Percentiles rank a stretch among this genome's conserved stretches.
Conservation (phyloP, 345 rosid genomes). For the Tarenaya hassleriana region DNA sequence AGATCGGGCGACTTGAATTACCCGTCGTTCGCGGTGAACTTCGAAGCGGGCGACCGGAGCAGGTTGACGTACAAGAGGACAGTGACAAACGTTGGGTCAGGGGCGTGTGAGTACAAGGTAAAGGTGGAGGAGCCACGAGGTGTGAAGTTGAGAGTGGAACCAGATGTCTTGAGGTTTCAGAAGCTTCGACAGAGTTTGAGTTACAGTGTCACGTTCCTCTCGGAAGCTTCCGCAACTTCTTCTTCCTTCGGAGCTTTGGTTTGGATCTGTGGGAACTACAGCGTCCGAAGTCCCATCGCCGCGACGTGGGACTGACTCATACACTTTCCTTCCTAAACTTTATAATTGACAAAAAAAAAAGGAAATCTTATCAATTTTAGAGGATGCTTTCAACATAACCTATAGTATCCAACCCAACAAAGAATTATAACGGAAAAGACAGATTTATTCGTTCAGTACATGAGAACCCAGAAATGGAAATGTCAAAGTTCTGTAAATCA, state of each 20-base stretch:
- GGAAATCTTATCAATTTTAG: no score
- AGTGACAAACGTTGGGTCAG: slow-evolving; percentile 60
- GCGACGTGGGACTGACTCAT: slow-evolving; percentile 52
- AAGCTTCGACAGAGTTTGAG: slow-evolving; percentile 45
- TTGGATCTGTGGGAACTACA: slow-evolving; percentile 49
- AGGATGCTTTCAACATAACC: no score
- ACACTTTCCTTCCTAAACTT: not conserved
- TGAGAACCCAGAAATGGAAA: slow-evolving; percentile 11
- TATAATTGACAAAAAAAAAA: no score
- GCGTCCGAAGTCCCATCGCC: slow-evolving; percentile 62
- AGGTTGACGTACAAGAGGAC: slow-evolving; percentile 36
- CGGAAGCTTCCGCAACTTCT: slow-evolving; percentile 8
- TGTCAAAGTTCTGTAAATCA: no score
- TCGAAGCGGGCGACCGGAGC: slow-evolving; percentile 26
- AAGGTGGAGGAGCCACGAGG: slow-evolving; percentile 47
- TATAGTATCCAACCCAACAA: no score
- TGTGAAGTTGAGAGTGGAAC: slow-evolving; percentile 41
- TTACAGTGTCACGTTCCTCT: slow-evolving; percentile 42
- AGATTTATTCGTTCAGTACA: no score
- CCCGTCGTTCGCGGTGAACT: slow-evolving; percentile 61
- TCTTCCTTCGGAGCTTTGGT: slow-evolving; percentile 50
- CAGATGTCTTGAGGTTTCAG: slow-evolving; percentile 41
- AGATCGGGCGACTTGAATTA: slow-evolving; percentile 46
- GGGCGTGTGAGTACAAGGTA: slow-evolving; percentile 38
- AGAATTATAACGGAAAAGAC: no score